Evolutionary conservation across 192 early-diverging fungal genomes (phyloP), one percentile per base, ranked within the genome.

Genomic region (Oehlia diaphana): DNA sequence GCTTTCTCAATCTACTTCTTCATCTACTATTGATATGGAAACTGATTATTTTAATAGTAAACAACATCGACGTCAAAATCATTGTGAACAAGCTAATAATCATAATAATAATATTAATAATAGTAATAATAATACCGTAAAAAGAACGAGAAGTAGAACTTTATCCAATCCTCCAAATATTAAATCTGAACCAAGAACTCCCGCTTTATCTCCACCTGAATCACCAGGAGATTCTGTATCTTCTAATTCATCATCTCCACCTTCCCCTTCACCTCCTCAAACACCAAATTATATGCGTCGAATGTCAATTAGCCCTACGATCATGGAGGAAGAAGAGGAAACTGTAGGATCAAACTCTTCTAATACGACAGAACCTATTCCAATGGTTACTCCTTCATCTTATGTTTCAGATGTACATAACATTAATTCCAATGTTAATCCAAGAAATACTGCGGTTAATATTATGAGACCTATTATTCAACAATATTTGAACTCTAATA

Each of bases 401-500:
- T 16, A 21, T 49, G 42, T 26, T 2, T 21, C 70, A 42, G 53
- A 58, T 58, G 16, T 58, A 10, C 16, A 16, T 21, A 58, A 74
- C 19, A 74, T 74, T 19, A 61, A 19, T 62, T 35, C 47, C 6
- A 47, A 10, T 16, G 28, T 74, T 2, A 74, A 74, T n/a, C 50
- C 47, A 9, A 10, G 73, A 26, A 58, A 9, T 28, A 31, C 58
- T 21, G 31, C 49, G 2, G 50, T 33, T 5, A 37, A 19, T 28
- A 13, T 62, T 62, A 74, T 74, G 73, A 62, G 73, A 26, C 77
- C 79, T 10, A 76, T 74, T 2, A 72, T 91, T 75, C 86, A 87
- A 35, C 71, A 83, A 26, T 91, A 88, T 66, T 77, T 89, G 14
- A 68, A 75, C 14, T 73, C 84, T 66, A 75, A 81, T 64, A 87